phyloP scores from a whole-genome alignment of 2,329 filamentous ascomycete genomes.

The Aschersonia sp. region DNA sequence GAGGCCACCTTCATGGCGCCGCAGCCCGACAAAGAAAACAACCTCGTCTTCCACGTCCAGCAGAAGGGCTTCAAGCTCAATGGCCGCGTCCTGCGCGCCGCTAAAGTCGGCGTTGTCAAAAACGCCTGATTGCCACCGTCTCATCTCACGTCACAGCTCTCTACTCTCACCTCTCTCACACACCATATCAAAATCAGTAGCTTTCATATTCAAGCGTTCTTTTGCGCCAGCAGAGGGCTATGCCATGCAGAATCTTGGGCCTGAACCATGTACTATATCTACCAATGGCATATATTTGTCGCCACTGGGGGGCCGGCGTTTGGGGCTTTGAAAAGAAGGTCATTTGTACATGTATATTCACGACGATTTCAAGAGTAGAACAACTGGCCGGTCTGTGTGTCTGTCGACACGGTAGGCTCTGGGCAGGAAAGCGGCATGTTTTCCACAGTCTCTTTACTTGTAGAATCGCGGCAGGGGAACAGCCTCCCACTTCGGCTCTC shows the following conservation, averaged over 20 bases:
- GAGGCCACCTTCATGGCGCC: conserved; percentile 94
- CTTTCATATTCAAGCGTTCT: not conserved
- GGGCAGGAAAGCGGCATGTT: too few species aligned
- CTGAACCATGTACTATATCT: conserved; percentile 7
- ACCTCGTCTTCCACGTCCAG: conserved; percentile 81
- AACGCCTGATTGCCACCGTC: conserved; percentile 34
- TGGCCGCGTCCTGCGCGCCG: conserved; percentile 73
- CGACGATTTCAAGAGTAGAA: too few species aligned
- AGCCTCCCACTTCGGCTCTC: too few species aligned
- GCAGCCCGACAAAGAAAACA: conserved; percentile 75
- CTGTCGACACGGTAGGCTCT: too few species aligned
- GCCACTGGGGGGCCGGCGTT: conserved; percentile 18
- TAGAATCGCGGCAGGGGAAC: too few species aligned
- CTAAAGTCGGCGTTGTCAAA: conserved; percentile 94
- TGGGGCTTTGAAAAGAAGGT: conserved; percentile 9
- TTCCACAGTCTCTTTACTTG: too few species aligned
- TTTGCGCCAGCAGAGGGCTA: not conserved
- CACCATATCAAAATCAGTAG: too few species aligned
- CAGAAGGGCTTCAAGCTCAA: conserved; percentile 94
- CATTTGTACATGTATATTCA: not conserved
- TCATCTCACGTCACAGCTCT: too few species aligned
- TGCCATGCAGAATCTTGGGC: too few species aligned
- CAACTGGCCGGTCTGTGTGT: too few species aligned
- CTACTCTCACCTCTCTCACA: too few species aligned
- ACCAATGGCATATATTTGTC: conserved; percentile 3